Conservation (phyloP, 495 filamentous ascomycete species). For the Schizothecium vesticola region DNA sequence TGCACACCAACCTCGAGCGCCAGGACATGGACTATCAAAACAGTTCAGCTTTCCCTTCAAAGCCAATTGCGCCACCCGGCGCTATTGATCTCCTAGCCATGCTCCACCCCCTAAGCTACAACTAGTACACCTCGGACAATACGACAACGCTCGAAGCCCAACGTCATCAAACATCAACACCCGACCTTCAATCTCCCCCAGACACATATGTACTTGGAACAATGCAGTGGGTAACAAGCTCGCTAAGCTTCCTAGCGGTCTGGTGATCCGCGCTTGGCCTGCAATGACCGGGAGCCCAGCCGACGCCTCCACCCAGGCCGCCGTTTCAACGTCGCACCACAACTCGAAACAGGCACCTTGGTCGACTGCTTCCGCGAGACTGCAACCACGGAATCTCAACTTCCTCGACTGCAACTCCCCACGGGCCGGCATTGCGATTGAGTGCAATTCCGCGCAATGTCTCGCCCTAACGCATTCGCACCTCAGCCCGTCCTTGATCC, state of each 20-base stretch:
- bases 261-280: background rate
- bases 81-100: too few relatives aligned
- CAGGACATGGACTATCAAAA: background rate
- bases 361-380: conserved; percentile 22
- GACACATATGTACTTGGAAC: background rate
- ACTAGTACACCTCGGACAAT: background rate
- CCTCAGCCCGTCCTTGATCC: background rate
- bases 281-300: conserved; percentile 8
- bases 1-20: background rate
- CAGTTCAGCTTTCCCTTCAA: background rate
- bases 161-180: background rate
- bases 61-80: background rate
- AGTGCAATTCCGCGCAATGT: background rate
- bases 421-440: conserved; percentile 25
- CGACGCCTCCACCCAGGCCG: conserved; percentile 8
- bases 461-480: background rate
- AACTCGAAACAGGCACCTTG: conserved; percentile 15
- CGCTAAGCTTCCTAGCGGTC: background rate
- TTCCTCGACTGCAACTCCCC: conserved; percentile 8
- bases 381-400: conserved; percentile 18
- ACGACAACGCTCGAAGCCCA: background rate
- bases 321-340: conserved; percentile 1
- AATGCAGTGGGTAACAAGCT: background rate
- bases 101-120: background rate
- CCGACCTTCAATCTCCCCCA: background rate